Percentiles rank a stretch among this genome's conserved stretches.
Conservation (phyloP, 2,329 filamentous ascomycete genomes). For the Chaetomiaceae sp. region DNA sequence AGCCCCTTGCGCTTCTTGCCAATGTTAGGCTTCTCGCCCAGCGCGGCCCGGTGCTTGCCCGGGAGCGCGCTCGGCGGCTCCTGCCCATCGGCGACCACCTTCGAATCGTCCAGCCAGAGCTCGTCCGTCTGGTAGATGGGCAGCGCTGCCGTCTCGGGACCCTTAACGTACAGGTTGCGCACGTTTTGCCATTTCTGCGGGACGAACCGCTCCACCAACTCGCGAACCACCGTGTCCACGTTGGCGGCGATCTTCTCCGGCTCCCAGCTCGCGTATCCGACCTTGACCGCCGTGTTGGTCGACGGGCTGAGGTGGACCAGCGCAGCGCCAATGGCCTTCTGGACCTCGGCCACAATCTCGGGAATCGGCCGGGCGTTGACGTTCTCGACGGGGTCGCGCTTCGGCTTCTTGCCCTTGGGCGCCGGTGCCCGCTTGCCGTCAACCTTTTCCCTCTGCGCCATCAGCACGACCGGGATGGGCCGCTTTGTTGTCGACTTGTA, state of each 20-base stretch:
- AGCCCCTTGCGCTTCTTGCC: conserved; percentile 61
- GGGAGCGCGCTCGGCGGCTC: conserved; percentile 43
- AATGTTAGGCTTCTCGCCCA: conserved; percentile 50
- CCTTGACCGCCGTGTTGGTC: conserved; percentile 72
- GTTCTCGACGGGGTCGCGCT: conserved; percentile 29
- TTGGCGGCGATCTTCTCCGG: conserved; percentile 77
- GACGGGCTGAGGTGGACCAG: conserved; percentile 68
- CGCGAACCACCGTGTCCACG: conserved; percentile 63
- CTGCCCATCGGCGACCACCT: conserved; percentile 57
- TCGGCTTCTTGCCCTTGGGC: conserved; percentile 47
- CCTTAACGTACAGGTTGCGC: conserved; percentile 83
- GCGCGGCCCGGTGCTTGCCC: conserved; percentile 28
- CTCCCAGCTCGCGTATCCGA: conserved; percentile 71
- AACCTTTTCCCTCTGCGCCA: conserved; percentile 54
- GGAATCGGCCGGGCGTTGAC: conserved; percentile 50
- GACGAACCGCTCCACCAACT: conserved; percentile 72
- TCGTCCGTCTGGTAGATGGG: conserved; percentile 94
- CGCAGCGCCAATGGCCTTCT: conserved; percentile 70
- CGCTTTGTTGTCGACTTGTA: conserved; percentile 80
- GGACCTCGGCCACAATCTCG: conserved; percentile 74
- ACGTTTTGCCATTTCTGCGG: conserved; percentile 86
- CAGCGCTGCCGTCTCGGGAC: conserved; percentile 77
- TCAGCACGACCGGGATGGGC: conserved; percentile 75
- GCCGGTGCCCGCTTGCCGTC: conserved; percentile 55
- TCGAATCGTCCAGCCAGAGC: conserved; percentile 77